Percentiles rank a stretch among this genome's conserved stretches.
These are phyloP conservation scores for Citrus mangshanensis DNA, from an alignment of 345 rosid species.

Conservation along the genomic window DNA sequence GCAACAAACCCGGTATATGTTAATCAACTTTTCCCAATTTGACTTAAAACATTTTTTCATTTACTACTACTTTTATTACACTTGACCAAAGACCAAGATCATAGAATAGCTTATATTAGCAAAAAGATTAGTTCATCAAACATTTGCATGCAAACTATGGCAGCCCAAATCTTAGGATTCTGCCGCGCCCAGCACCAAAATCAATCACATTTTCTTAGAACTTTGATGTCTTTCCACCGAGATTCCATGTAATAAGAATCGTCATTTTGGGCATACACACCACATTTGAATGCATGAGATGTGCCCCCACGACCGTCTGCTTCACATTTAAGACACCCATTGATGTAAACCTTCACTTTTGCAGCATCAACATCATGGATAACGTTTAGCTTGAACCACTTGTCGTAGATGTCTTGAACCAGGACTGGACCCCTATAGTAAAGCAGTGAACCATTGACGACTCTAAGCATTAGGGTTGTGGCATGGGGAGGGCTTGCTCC, in stretches of 20 bases:
- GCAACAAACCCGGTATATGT: too few relatives aligned
- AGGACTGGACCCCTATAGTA: constrained; percentile 23
- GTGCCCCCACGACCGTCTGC: constrained; percentile 19
- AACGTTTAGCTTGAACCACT: constrained; percentile 33
- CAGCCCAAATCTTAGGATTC: too few relatives aligned
- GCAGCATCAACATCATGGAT: constrained; percentile 30
- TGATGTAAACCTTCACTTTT: constrained; percentile 22
- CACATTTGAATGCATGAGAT: constrained; percentile 33
- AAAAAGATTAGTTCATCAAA: too few relatives aligned
- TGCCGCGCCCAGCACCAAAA: background rate
- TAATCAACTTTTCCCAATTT: too few relatives aligned
- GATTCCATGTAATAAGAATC: constrained; percentile 29
- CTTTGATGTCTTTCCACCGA: constrained; percentile 29
- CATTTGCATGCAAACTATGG: too few relatives aligned
- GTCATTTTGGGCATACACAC: constrained; percentile 26
- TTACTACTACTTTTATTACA: too few relatives aligned
- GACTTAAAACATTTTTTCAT: too few relatives aligned
- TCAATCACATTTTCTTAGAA: constrained; percentile 13
- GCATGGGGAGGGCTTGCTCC: constrained; percentile 21
- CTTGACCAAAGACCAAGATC: too few relatives aligned
- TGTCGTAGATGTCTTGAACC: constrained; percentile 12
- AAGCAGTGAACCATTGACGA: constrained; percentile 25
- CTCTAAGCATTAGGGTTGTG: constrained; percentile 29
- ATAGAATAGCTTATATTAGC: too few relatives aligned
- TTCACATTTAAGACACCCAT: constrained; percentile 15